These are phyloP conservation scores for Tarenaya hassleriana DNA, from an alignment of 345 rosid genomes.

Conservation along the genomic window DNA sequence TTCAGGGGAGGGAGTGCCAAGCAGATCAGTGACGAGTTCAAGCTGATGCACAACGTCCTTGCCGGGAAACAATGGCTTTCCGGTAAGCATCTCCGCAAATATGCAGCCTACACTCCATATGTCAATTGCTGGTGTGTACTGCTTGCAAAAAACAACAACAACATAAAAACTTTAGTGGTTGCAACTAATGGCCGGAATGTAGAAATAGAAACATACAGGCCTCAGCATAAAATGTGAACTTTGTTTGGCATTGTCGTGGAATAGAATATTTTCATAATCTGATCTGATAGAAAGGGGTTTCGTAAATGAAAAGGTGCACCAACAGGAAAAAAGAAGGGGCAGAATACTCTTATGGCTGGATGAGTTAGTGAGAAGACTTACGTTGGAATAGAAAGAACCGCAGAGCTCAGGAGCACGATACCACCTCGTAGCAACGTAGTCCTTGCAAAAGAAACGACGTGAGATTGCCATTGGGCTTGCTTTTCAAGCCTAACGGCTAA, in stretches of 20 bases:
- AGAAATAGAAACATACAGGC: neutral
- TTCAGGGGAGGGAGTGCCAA: constrained; percentile 81
- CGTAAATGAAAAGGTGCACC: no score
- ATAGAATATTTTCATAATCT: no score
- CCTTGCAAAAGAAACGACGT: constrained; percentile 46
- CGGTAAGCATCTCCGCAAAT: constrained; percentile 44
- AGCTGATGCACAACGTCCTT: no score
- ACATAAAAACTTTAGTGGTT: neutral
- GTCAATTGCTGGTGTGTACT: constrained; percentile 98
- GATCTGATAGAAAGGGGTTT: no score
- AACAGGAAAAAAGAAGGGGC: no score
- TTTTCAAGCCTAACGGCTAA: neutral
- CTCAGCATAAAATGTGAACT: no score
- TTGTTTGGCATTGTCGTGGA: no score
- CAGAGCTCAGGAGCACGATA: constrained; percentile 99
- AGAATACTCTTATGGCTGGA: no score
- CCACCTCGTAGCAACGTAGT: constrained; percentile 99
- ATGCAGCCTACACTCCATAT: constrained; percentile 99
- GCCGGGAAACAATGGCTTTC: no score
- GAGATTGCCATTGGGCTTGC: constrained; percentile 16
- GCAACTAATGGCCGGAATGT: no score
- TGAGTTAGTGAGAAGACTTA: constrained; percentile 30
- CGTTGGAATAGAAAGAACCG: constrained; percentile 91
- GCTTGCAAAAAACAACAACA: constrained; percentile 32
- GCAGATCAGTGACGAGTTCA: constrained; percentile 96